Conservation (phyloP, 176 grass and related monocot genomes). For the Saccharum officinarum region DNA sequence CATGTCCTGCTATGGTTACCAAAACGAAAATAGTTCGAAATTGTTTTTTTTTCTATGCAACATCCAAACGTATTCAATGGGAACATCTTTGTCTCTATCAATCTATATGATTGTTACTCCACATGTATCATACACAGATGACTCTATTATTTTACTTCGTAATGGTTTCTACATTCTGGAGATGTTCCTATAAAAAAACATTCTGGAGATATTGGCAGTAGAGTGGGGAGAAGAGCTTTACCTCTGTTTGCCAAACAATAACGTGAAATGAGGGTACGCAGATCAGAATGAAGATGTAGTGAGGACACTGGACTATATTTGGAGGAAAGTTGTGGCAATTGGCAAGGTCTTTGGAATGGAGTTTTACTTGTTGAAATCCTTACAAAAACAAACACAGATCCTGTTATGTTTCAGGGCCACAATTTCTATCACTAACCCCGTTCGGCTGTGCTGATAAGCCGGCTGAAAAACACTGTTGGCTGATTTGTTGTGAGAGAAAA, state of each 20-base stretch:
- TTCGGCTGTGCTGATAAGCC: too few relatives aligned
- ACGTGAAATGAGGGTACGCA: not conserved
- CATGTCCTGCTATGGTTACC: not conserved
- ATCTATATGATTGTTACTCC: not conserved
- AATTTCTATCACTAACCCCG: not conserved
- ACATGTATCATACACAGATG: not conserved
- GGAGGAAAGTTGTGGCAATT: not conserved
- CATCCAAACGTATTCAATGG: not conserved
- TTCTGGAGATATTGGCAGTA: not conserved
- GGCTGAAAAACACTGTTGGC: too few relatives aligned
- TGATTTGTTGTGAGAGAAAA: too few relatives aligned
- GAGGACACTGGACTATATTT: not conserved
- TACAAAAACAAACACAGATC: not conserved
- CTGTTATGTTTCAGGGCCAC: not conserved
- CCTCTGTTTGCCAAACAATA: not conserved
- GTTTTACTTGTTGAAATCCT: not conserved
- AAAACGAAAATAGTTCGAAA: not conserved
- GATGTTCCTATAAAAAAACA: not conserved
- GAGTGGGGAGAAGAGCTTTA: not conserved
- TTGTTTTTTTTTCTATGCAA: not conserved
- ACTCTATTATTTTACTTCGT: not conserved
- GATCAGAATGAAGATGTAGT: not conserved
- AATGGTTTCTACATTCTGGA: not conserved
- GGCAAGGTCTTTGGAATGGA: not conserved
- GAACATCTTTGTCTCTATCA: not conserved